Conservation (phyloP, 1,139 yeast genomes). For the Yamadazyma taylorii region DNA sequence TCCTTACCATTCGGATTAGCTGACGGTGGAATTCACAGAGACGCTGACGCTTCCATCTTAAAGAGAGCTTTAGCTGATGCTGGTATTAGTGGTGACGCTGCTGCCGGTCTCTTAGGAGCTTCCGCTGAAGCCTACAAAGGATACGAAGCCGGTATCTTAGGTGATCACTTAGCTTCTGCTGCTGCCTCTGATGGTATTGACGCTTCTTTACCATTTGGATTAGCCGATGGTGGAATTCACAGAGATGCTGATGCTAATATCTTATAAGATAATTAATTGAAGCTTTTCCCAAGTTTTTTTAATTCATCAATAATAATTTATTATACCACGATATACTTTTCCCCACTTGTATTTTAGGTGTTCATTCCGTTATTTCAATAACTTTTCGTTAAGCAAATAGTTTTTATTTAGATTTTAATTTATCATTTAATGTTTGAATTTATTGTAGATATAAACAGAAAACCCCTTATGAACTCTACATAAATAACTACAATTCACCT, state of each 20-base stretch:
- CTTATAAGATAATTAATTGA: slow-evolving; percentile 7
- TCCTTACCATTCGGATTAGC: slow-evolving; percentile 7
- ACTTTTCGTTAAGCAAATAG: slow-evolving; percentile 2
- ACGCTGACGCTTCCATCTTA: slow-evolving; percentile 4
- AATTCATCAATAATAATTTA: slow-evolving; percentile 1
- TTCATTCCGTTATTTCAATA: slow-evolving; percentile 1
- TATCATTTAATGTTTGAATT: slow-evolving; percentile 2
- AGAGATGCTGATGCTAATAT: slow-evolving; percentile 6
- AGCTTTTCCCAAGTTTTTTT: background rate
- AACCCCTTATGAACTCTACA: no score
- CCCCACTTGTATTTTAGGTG: slow-evolving; percentile 2
- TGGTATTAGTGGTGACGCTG: slow-evolving; percentile 1
- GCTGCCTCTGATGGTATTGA: slow-evolving; percentile 9
- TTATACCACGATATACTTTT: slow-evolving; percentile 1
- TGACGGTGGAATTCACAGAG: slow-evolving; percentile 5
- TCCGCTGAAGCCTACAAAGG: slow-evolving; percentile 1
- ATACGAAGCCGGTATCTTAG: background rate
- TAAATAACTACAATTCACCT: no score
- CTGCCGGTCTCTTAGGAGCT: slow-evolving; percentile 2
- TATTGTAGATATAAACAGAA: no score
- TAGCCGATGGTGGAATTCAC: slow-evolving; percentile 6
- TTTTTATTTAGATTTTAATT: slow-evolving; percentile 1
- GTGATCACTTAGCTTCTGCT: slow-evolving; percentile 8
- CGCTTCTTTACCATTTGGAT: slow-evolving; percentile 7
- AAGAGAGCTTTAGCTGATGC: slow-evolving; percentile 4